Evolutionary conservation across 83 land plant genomes (phyloP).

Genomic region (Larix sibirica): DNA sequence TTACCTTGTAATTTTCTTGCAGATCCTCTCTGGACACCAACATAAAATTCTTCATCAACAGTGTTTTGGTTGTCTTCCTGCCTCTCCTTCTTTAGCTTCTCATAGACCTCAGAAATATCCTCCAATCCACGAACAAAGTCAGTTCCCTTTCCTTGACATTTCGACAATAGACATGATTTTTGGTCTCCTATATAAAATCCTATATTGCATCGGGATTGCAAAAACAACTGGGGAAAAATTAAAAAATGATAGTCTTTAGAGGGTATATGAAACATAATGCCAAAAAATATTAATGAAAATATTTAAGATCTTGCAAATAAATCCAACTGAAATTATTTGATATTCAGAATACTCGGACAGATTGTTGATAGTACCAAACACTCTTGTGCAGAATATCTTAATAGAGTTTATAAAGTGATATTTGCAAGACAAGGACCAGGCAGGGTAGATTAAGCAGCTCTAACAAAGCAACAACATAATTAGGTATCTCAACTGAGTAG

Average conservation of each 20-base stretch:
- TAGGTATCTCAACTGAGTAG: neutral
- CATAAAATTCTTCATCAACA: slow-evolving; percentile 17
- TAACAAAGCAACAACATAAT: neutral
- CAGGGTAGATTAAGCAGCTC: neutral
- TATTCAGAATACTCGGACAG: neutral
- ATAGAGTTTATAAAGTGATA: neutral
- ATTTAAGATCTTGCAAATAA: neutral
- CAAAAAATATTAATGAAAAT: neutral
- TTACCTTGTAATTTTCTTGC: neutral
- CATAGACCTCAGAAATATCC: slow-evolving; percentile 53
- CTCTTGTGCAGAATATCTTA: neutral
- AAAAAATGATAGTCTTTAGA: neutral
- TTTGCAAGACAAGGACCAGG: neutral
- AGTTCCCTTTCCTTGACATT: slow-evolving; percentile 64
- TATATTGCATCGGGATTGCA: slow-evolving; percentile 70
- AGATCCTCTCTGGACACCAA: neutral
- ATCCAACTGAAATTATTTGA: neutral
- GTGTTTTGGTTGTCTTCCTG: slow-evolving; percentile 12
- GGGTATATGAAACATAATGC: neutral
- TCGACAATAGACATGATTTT: slow-evolving; percentile 37
- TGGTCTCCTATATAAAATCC: slow-evolving; percentile 69
- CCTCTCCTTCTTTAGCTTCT: slow-evolving; percentile 32
- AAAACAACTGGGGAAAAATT: slow-evolving; percentile 37
- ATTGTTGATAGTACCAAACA: neutral
- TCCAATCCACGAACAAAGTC: slow-evolving; percentile 73